Conservation (phyloP, 768 basidiomycete species). For the Porphyrellus cyaneotinctus region DNA sequence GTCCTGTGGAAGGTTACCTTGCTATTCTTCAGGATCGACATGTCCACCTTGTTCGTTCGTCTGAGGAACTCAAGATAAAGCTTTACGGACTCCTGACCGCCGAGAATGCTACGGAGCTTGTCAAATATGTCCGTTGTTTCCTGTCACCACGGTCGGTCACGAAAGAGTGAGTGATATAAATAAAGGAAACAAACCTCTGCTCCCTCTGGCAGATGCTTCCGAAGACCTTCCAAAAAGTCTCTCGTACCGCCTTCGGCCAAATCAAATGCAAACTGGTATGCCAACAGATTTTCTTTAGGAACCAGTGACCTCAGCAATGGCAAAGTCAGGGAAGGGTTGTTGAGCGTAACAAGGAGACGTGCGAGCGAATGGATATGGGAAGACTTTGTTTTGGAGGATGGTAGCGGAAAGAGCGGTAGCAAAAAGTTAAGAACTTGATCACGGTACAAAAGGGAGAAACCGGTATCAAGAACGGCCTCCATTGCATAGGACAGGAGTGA, state of each 20-base stretch:
- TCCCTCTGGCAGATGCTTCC: constrained; percentile 63
- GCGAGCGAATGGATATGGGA: constrained; percentile 79
- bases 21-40: constrained; percentile 87
- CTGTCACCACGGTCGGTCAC: constrained; percentile 33
- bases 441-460: constrained; percentile 81
- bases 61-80: constrained; percentile 94
- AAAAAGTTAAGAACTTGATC: constrained; percentile 76
- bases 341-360: constrained; percentile 85
- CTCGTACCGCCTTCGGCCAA: constrained; percentile 91
- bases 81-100: constrained; percentile 88
- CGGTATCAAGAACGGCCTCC: constrained; percentile 86
- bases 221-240: constrained; percentile 81
- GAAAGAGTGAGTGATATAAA: background rate
- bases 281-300: constrained; percentile 66
- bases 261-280: constrained; percentile 96
- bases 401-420: constrained; percentile 81
- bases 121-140: constrained; percentile 61
- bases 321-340: constrained; percentile 74
- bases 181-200: constrained; percentile 45
- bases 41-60: constrained; percentile 89
- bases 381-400: constrained; percentile 65
- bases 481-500: constrained; percentile 85
- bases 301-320: constrained; percentile 70
- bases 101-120: constrained; percentile 77
- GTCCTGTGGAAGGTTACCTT: constrained; percentile 51